These are phyloP conservation scores for Geotrichum macrosporum DNA, from an alignment of 1,139 yeast genomes.

Conservation along the genomic window DNA sequence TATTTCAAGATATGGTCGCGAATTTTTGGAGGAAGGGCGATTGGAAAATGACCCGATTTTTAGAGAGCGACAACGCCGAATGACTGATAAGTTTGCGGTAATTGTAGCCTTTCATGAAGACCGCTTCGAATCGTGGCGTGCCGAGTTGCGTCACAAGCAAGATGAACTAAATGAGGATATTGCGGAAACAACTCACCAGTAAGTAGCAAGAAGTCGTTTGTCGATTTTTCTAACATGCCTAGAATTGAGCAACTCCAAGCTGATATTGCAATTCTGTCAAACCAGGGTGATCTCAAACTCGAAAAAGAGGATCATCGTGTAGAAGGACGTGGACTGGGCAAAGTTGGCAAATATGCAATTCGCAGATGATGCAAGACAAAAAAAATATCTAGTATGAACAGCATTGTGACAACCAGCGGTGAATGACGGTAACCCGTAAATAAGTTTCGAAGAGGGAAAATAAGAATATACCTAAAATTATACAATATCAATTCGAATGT, in stretches of 20 bases:
- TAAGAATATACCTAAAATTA: too few species aligned
- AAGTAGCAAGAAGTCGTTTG: not conserved
- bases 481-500: too few species aligned
- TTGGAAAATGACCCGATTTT: constrained; percentile 49
- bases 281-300: not conserved
- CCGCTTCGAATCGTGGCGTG: constrained; percentile 64
- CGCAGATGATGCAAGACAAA: constrained; percentile 8
- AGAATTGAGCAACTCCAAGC: constrained; percentile 15
- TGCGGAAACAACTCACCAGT: constrained; percentile 27
- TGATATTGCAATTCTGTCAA: constrained; percentile 14
- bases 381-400: too few species aligned
- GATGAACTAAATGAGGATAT: constrained; percentile 53
- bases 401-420: too few species aligned
- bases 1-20: constrained; percentile 43
- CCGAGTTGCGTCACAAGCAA: constrained; percentile 54
- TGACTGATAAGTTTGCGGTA: constrained; percentile 48
- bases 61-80: constrained; percentile 44
- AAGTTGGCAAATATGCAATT: constrained; percentile 17
- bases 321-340: constrained; percentile 9
- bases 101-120: constrained; percentile 52
- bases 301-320: constrained; percentile 12
- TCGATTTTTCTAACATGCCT: not conserved
- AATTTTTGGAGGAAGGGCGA: constrained; percentile 40
- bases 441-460: too few species aligned
- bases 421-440: too few species aligned